Evolutionary conservation across 73 alveolate genomes (phyloP).

Genomic region (Effrenium voratum): DNA sequence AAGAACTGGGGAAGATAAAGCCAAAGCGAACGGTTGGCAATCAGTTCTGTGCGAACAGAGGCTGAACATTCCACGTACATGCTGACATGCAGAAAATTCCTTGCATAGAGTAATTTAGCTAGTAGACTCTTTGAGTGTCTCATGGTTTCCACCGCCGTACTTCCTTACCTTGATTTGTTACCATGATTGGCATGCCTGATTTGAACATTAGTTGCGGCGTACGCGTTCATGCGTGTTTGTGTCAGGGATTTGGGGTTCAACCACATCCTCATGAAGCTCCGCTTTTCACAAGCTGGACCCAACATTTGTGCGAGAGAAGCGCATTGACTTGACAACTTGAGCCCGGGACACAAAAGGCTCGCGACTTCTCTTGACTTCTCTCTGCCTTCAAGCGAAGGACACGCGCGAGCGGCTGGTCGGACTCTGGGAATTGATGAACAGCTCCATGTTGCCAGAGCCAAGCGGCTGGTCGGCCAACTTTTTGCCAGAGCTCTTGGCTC

Average conservation of each 20-base stretch:
- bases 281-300: conserved; percentile 62
- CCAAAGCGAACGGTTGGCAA: no score
- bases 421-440: conserved; percentile 23
- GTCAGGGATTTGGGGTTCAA: conserved; percentile 20
- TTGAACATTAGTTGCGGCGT: no score
- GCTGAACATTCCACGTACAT: no score
- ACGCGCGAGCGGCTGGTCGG: conserved; percentile 51
- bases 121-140: no score
- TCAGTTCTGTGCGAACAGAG: no score
- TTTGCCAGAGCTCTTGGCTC: background rate
- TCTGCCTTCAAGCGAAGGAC: background rate
- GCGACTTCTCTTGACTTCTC: background rate
- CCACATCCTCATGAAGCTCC: conserved; percentile 32
- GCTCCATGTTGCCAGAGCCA: background rate
- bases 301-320: background rate
- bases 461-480: background rate
- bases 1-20: no score
- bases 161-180: no score
- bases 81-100: no score
- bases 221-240: no score
- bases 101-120: no score
- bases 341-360: background rate
- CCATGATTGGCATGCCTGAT: no score
- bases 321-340: background rate
- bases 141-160: no score